Base-by-base conservation (phyloP, 2,329 filamentous ascomycete genomes). In the Fusarium subglutinans region DNA sequence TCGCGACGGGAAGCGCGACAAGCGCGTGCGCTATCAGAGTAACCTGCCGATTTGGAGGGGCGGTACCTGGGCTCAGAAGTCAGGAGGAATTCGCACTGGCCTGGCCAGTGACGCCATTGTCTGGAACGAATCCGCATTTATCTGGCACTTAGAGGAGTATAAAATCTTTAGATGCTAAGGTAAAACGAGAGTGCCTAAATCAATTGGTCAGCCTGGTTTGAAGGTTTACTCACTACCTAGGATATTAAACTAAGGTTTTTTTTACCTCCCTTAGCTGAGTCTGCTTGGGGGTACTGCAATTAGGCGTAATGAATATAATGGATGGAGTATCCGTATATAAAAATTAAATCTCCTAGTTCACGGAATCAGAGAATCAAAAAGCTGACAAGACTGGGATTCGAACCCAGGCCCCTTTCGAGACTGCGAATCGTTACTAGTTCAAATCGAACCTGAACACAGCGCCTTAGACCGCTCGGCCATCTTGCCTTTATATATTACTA, bases 401-500 rank as follows among this genome's bases (percentile, higher is more conserved):
- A 75, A 75, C 72, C 63, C 71, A 72, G 59, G 72, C 72, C 72
- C 66, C 64, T 74, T 74, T 66, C 72, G 68, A 75, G 72, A 75
- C 72, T 75, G 72, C 72, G 72, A 75, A 63, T 74, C 64, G 72
- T 75, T 38, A 30, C 60, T 63, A 45, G 59, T 70, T 69, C 53
- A 2, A 30, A 58, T 74, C 14, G 58, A 72, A 75, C 72, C 72
- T 75, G 72, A 75, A 75, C 72, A 75, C 72, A 75, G 72, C 68
- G 56, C 70, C 69, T 76, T 69, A 75, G 73, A 75, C 72, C 67
- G 67, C 67, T 70, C 67, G 67, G 67, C 67, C 67, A 70, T 70
- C 67, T 70, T 70, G 59, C 67, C 67, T 51, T 10, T 0, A 9
- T 18, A 15, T 6, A 17, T 18, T 33, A 5, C n/a, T 50, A 50